Conservation (phyloP, 768 basidiomycete species). For the Fomitopsis pulvina region DNA sequence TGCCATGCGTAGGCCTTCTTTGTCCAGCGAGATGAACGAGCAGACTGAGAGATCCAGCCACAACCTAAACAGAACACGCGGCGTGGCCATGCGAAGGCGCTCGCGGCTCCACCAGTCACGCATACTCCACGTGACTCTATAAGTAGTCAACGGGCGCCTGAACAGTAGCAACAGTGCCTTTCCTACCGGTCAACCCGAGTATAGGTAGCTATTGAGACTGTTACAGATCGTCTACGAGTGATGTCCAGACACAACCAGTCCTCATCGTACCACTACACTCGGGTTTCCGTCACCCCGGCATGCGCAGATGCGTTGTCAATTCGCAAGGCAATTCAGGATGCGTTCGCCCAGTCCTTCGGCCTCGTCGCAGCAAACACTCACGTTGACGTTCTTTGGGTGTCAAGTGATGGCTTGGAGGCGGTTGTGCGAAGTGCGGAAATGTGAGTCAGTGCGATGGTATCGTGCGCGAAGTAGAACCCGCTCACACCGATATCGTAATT, state of each 20-base stretch:
- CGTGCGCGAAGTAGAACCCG: neutral
- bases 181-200: too few species aligned
- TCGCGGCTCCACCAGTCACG: neutral
- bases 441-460: constrained; percentile 22
- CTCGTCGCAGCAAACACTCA: constrained; percentile 42
- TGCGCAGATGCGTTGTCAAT: constrained; percentile 37
- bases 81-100: neutral
- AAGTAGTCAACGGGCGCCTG: neutral
- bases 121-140: neutral
- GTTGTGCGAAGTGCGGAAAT: constrained; percentile 35
- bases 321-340: constrained; percentile 50
- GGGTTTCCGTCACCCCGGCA: constrained; percentile 34
- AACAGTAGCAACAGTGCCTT: too few species aligned
- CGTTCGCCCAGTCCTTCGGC: constrained; percentile 50
- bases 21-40: too few species aligned
- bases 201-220: too few species aligned
- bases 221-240: too few species aligned
- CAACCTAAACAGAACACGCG: too few species aligned
- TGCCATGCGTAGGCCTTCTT: too few species aligned
- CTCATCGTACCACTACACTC: constrained; percentile 37
- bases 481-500: neutral
- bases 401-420: constrained; percentile 31
- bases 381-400: constrained; percentile 54
- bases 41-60: too few species aligned
- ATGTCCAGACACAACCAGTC: neutral